These are phyloP conservation scores for Mycena filopes DNA, from an alignment of 768 basidiomycete genomes.

Conservation along the genomic window DNA sequence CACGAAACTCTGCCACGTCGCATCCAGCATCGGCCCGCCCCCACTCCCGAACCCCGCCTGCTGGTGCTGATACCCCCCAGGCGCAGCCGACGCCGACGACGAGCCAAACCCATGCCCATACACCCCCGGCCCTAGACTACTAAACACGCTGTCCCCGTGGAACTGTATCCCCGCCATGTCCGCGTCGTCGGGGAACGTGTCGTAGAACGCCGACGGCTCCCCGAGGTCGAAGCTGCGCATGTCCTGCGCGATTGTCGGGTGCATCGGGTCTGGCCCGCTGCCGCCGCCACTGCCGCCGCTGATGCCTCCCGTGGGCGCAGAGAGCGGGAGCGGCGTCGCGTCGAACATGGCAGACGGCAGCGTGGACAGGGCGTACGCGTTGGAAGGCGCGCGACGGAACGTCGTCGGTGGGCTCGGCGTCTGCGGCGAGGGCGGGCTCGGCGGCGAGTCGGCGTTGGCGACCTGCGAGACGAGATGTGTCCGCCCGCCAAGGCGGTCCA, in stretches of 20 bases:
- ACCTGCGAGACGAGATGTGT: conserved; percentile 52
- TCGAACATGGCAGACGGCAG: conserved; percentile 14
- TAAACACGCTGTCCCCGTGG: conserved; percentile 22
- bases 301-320: too few relatives aligned
- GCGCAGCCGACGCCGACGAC: too few relatives aligned
- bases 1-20: conserved; percentile 75
- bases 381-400: background rate
- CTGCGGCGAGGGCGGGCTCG: background rate
- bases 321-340: too few relatives aligned
- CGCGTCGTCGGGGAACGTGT: conserved; percentile 38
- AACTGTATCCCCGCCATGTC: conserved; percentile 46
- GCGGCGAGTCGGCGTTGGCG: conserved; percentile 3
- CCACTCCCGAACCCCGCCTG: conserved; percentile 21
- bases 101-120: too few relatives aligned
- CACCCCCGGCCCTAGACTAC: conserved; percentile 19
- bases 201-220: conserved; percentile 35
- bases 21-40: conserved; percentile 56
- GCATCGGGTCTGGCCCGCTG: conserved; percentile 47
- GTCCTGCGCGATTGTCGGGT: conserved; percentile 66
- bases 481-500: conserved; percentile 66
- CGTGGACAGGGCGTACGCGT: background rate
- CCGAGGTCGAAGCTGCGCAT: conserved; percentile 52
- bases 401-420: conserved; percentile 1
- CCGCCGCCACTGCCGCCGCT: background rate
- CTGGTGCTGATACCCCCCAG: too few relatives aligned